Evolutionary conservation across 306 rosid species (phyloP).

Genomic region (Fragaria vesca): DNA sequence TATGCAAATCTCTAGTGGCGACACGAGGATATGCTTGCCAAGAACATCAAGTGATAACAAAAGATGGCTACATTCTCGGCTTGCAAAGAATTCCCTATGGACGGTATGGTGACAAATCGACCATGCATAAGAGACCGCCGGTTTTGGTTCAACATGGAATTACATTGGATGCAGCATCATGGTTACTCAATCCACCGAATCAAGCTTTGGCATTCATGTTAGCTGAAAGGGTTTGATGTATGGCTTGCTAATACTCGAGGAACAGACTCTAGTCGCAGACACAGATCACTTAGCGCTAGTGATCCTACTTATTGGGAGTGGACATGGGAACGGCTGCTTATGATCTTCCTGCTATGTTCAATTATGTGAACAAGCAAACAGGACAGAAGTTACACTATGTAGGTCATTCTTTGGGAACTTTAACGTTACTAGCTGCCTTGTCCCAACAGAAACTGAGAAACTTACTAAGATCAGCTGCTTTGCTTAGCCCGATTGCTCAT

Average conservation of each 20-base stretch:
- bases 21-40: conserved; percentile 51
- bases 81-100: conserved; percentile 43
- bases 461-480: conserved; percentile 62
- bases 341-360: conserved; percentile 57
- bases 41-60: conserved; percentile 51
- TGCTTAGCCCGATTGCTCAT: conserved; percentile 68
- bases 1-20: conserved; percentile 47
- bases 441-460: conserved; percentile 40
- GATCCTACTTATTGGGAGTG: conserved; percentile 60
- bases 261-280: conserved; percentile 46
- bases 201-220: conserved; percentile 56
- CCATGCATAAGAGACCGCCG: conserved; percentile 27
- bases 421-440: conserved; percentile 55
- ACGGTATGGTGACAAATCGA: conserved; percentile 18
- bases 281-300: conserved; percentile 31
- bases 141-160: conserved; percentile 60
- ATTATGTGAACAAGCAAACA: conserved; percentile 48
- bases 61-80: conserved; percentile 52
- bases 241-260: conserved; percentile 67
- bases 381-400: conserved; percentile 54
- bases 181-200: conserved; percentile 51
- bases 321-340: conserved; percentile 69
- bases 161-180: conserved; percentile 26
- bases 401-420: conserved; percentile 78
- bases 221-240: conserved; percentile 67